These are phyloP conservation scores for Globisporangium middletonii DNA, from an alignment of 352 stramenopile genomes.

Conservation along the genomic window DNA sequence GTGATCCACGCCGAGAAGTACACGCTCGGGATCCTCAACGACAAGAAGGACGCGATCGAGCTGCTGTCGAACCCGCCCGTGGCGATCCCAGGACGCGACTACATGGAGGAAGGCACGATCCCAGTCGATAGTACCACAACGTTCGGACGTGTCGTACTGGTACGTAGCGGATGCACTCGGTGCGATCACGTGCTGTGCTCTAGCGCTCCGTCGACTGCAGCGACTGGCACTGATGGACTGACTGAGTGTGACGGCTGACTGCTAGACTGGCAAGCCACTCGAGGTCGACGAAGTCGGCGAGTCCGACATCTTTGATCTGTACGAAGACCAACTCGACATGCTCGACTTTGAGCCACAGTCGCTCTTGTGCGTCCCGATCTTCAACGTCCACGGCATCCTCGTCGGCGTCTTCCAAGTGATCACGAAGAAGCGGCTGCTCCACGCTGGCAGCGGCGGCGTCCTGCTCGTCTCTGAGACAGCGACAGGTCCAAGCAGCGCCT, in stretches of 20 bases:
- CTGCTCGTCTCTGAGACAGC: background rate
- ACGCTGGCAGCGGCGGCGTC: background rate
- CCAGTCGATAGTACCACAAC: conserved; percentile 51
- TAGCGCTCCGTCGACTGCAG: no score
- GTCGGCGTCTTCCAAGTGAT: conserved; percentile 52
- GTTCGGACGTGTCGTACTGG: conserved; percentile 66
- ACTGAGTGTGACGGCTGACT: no score
- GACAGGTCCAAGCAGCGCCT: background rate
- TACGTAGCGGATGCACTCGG: background rate
- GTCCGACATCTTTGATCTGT: conserved; percentile 25
- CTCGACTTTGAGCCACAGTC: conserved; percentile 29
- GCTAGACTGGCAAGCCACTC: conserved; percentile 34
- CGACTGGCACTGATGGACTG: no score
- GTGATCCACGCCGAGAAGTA: conserved; percentile 59
- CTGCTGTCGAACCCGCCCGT: conserved; percentile 61
- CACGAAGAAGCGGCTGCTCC: conserved; percentile 9
- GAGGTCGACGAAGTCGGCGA: conserved; percentile 55
- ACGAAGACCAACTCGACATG: conserved; percentile 34
- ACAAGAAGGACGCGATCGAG: conserved; percentile 26
- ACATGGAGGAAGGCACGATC: conserved; percentile 45
- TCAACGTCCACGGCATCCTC: conserved; percentile 57
- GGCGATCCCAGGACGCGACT: conserved; percentile 21
- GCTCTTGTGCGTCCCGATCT: conserved; percentile 58
- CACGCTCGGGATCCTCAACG: conserved; percentile 55
- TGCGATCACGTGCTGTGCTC: no score